Conservation (phyloP, 179 eudicot species). For the Nepenthes alata region DNA sequence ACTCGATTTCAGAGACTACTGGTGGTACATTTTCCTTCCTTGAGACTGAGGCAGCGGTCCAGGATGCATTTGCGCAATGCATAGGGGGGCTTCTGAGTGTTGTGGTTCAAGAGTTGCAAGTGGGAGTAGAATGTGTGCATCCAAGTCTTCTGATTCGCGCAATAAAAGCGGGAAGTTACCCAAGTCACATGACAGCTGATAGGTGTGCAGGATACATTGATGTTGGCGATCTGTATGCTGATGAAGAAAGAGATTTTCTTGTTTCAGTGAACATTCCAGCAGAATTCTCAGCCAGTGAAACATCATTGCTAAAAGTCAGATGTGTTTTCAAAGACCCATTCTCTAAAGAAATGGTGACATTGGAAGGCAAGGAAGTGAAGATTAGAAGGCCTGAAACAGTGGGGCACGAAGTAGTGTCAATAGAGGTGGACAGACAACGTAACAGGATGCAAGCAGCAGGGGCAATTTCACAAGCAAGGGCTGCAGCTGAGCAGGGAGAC, state of each 20-base stretch:
- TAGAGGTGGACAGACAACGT: slow-evolving; percentile 71
- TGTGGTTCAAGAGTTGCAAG: slow-evolving; percentile 53
- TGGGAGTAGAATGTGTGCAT: slow-evolving; percentile 38
- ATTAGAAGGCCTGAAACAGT: slow-evolving; percentile 35
- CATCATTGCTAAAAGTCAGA: slow-evolving; percentile 39
- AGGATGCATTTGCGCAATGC: slow-evolving; percentile 93
- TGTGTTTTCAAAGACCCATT: slow-evolving; percentile 48
- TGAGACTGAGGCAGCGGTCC: slow-evolving; percentile 71
- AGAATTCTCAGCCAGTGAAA: slow-evolving; percentile 19
- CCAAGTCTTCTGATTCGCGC: slow-evolving; percentile 26
- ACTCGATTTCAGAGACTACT: slow-evolving; percentile 64
- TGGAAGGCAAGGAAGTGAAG: slow-evolving; percentile 33
- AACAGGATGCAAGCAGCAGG: slow-evolving; percentile 66
- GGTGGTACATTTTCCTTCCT: slow-evolving; percentile 92
- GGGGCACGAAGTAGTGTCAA: slow-evolving; percentile 25
- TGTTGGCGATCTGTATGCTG: slow-evolving; percentile 81
- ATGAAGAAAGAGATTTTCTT: slow-evolving; percentile 75
- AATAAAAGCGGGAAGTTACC: slow-evolving; percentile 61
- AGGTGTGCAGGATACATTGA: slow-evolving; percentile 38
- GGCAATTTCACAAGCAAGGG: slow-evolving; percentile 59
- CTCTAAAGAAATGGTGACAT: slow-evolving; percentile 32
- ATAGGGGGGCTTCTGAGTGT: slow-evolving; percentile 88
- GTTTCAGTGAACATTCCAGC: slow-evolving; percentile 42
- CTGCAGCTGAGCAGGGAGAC: slow-evolving; percentile 64
- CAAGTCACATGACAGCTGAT: slow-evolving; percentile 25